Evolutionary conservation across 2,329 filamentous ascomycete species (phyloP), one percentile per base, ranked within the genome.

Genomic region (Neofusicoccum kwambonambiense): DNA sequence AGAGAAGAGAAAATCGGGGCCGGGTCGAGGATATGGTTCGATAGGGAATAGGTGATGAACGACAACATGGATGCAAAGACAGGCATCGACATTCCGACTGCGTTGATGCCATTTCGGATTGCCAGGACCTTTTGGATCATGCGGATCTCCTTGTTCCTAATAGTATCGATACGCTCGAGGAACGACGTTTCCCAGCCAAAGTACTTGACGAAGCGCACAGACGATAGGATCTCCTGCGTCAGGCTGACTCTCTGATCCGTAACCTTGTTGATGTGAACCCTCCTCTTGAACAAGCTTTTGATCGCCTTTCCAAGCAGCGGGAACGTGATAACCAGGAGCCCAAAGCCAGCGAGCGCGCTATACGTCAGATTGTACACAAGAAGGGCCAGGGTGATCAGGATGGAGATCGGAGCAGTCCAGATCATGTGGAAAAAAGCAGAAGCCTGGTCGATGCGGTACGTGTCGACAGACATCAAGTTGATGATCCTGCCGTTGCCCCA

Each of bases 181-280:
- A 98, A 97, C 39, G 91, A 90, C 65, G 86, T 89, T 75, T 98
- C 94, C 94, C 94, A 98, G 7, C 93, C 93, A 74, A 97, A 98
- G 76, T 88, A 97, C 76, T 98, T 98, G 78, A 98, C 94, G 73
- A 98, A 97, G 31, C 93, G 87, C 27, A 97, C 93, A 0, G 92
- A 91, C 70, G 93, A 90, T 13, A 98, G 74, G 60, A 98, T 96
- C 74, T 98, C 94, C 74, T 97, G 93, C 0, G 93, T 97, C 39
- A 98, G 81, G 61, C 90, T 90, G 7, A 98, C 93, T 68, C 94
- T 87, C 78, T 96, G 91, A 74, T 98, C 94, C 1, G 94, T 98
- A 66, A 97, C 87, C 72, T 93, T 93, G 83, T 97, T 98, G 81
- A 98, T 97, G 35, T 78, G 82, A 70, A 87, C 87, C 72, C 95